These are phyloP conservation scores for Posidonia oceanica DNA, from an alignment of 116 monocot species.

Conservation along the genomic window DNA sequence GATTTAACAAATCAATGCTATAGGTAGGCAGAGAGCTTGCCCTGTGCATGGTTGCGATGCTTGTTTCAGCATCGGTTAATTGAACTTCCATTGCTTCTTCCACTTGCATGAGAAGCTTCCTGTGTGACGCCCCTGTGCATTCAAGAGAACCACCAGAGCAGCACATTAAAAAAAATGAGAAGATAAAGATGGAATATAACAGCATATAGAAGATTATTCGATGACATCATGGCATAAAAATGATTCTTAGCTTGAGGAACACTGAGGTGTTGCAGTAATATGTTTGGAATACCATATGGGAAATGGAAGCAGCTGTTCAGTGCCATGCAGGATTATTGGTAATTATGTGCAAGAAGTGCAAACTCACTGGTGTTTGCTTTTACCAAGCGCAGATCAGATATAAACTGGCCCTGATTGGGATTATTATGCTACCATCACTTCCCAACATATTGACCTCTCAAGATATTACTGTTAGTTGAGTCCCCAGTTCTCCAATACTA, in stretches of 20 bases:
- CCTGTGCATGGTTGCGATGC: slow-evolving; percentile 41
- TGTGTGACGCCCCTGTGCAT: slow-evolving; percentile 56
- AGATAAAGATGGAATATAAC: background rate
- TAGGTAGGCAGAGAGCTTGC: slow-evolving; percentile 17
- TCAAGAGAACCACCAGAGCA: slow-evolving; percentile 3
- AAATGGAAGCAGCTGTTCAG: background rate
- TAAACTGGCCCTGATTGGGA: no score
- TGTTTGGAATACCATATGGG: background rate
- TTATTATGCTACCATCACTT: no score
- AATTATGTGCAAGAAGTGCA: no score
- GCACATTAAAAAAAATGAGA: background rate
- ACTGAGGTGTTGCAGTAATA: background rate
- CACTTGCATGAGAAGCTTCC: slow-evolving; percentile 51
- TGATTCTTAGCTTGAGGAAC: background rate
- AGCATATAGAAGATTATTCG: background rate
- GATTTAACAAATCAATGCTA: background rate
- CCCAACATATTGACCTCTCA: no score
- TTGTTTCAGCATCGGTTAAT: slow-evolving; percentile 49
- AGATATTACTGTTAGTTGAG: no score
- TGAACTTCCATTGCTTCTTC: slow-evolving; percentile 48
- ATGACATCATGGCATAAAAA: background rate
- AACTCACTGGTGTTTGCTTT: no score
- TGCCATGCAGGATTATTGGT: no score
- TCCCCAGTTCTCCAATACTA: no score
- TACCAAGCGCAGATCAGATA: no score